Conservation (phyloP, 164 flowering plant species). For the Warburgia ugandensis region DNA sequence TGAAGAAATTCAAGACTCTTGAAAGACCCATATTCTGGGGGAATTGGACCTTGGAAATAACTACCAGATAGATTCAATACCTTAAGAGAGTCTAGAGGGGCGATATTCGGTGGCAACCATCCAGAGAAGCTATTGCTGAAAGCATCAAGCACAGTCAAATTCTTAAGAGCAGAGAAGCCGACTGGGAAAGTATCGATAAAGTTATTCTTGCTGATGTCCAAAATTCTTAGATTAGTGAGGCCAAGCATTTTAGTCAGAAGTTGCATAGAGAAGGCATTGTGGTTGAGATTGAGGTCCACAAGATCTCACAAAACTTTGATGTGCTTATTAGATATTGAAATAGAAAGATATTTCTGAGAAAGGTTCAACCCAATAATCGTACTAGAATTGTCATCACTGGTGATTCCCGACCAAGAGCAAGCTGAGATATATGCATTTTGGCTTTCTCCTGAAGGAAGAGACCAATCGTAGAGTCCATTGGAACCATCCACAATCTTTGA, state of each 20-base stretch:
- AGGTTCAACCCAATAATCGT: conserved; percentile 48
- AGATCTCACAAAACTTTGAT: conserved; percentile 43
- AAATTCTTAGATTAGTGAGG: conserved; percentile 41
- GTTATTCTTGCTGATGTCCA: conserved; percentile 87
- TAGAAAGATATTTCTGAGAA: conserved; percentile 51
- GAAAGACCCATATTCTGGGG: conserved; percentile 63
- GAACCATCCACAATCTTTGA: conserved; percentile 46
- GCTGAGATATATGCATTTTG: conserved; percentile 27
- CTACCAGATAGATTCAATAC: conserved; percentile 88
- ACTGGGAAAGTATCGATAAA: conserved; percentile 61
- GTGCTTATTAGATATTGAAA: conserved; percentile 47
- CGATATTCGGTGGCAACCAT: conserved; percentile 48
- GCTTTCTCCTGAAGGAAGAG: conserved; percentile 6
- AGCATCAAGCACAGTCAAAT: conserved; percentile 59
- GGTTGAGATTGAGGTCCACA: conserved; percentile 61
- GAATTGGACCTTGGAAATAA: conserved; percentile 81
- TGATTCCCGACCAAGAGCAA: conserved; percentile 83
- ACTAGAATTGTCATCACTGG: conserved; percentile 47
- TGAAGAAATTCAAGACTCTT: conserved; percentile 70
- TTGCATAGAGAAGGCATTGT: conserved; percentile 60
- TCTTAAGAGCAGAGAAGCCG: conserved; percentile 35
- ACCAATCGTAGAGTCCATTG: conserved; percentile 53
- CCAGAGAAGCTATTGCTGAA: conserved; percentile 94
- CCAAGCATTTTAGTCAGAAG: conserved; percentile 59
- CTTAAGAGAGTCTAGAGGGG: conserved; percentile 45